Conservation (phyloP, 257 asterid species). For the Solanum ossicruentum region DNA sequence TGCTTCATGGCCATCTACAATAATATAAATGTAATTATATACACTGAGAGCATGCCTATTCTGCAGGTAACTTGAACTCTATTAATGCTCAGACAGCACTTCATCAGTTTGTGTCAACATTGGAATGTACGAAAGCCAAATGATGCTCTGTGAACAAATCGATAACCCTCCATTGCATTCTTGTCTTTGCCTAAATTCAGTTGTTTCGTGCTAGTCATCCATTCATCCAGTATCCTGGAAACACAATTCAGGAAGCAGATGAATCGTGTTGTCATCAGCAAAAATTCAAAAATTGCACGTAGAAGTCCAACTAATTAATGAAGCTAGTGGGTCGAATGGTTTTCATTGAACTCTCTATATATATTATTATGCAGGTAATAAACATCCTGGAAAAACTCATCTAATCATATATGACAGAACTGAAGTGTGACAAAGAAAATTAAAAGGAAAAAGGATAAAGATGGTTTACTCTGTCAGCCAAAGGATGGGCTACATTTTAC, state of each 20-base stretch:
- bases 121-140: neutral
- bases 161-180: neutral
- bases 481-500: neutral
- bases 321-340: neutral
- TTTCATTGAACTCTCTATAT: neutral
- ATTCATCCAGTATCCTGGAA: neutral
- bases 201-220: neutral
- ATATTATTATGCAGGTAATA: neutral
- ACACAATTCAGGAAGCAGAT: neutral
- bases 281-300: neutral
- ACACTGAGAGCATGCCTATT: neutral
- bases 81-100: neutral
- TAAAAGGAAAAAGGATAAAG: neutral
- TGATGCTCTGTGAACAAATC: neutral
- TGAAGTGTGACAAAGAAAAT: neutral
- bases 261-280: neutral
- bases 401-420: neutral
- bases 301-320: neutral
- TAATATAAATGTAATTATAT: neutral
- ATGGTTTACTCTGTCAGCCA: neutral
- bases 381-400: neutral
- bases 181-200: neutral
- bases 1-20: neutral
- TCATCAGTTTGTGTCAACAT: neutral
- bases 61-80: neutral